Percentiles rank a stretch among this genome's conserved stretches.
Conservation (phyloP, 176 grass and related monocot genomes). For the Cenchrus purpureus region DNA sequence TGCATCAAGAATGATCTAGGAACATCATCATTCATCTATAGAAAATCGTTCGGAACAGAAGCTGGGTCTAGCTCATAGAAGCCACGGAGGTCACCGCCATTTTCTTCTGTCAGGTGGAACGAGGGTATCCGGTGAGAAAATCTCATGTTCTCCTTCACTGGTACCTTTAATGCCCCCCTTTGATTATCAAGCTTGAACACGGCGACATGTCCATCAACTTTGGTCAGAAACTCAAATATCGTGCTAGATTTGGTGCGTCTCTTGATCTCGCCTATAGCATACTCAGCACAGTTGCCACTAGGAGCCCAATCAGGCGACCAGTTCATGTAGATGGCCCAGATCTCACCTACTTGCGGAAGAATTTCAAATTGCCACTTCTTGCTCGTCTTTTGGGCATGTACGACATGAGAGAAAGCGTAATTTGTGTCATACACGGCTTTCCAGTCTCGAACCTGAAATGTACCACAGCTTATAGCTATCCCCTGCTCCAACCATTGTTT, state of each 20-base stretch:
- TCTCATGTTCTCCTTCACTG: conserved; percentile 48
- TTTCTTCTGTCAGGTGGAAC: conserved; percentile 64
- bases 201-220: conserved; percentile 55
- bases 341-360: conserved; percentile 59
- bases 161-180: conserved; percentile 49
- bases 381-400: conserved; percentile 18
- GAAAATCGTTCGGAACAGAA: conserved; percentile 43
- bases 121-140: conserved; percentile 84
- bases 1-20: not conserved
- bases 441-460: conserved; percentile 57
- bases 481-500: conserved; percentile 54
- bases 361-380: conserved; percentile 50
- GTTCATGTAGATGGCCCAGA: conserved; percentile 83
- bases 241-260: conserved; percentile 50
- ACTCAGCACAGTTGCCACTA: conserved; percentile 48
- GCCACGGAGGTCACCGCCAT: conserved; percentile 63
- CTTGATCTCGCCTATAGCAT: conserved; percentile 58
- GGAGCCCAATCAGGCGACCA: conserved; percentile 61
- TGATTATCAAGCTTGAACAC: conserved; percentile 64
- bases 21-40: not conserved
- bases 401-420: conserved; percentile 71
- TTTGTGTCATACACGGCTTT: conserved; percentile 40
- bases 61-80: conserved; percentile 90
- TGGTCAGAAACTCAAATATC: conserved; percentile 50
- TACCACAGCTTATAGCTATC: conserved; percentile 64